Conservation (phyloP, 2,329 filamentous ascomycete genomes). For the Verticillium isaacii region DNA sequence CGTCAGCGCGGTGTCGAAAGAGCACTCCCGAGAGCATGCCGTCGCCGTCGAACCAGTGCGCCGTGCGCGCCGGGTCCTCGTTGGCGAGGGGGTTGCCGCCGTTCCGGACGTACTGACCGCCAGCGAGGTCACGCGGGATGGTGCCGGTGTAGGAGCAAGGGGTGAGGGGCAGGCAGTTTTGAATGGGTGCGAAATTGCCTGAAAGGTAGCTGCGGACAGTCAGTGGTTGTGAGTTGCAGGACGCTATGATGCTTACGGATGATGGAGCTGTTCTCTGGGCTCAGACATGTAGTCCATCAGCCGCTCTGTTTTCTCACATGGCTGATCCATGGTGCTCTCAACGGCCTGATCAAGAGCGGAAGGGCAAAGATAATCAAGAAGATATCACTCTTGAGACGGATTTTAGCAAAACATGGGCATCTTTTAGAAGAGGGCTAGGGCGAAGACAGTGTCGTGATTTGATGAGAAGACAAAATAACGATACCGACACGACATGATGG, state of each 20-base stretch:
- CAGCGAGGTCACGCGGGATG: slow-evolving; percentile 61
- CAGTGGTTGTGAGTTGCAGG: background rate
- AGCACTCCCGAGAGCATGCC: slow-evolving; percentile 68
- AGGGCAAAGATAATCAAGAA: too few relatives aligned
- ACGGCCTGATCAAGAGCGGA: too few relatives aligned
- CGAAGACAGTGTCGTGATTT: too few relatives aligned
- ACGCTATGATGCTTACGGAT: slow-evolving; percentile 4
- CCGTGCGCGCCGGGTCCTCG: slow-evolving; percentile 53
- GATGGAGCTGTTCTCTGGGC: background rate
- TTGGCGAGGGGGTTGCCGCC: slow-evolving; percentile 65
- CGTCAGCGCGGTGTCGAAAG: slow-evolving; percentile 40
- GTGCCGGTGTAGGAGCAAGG: slow-evolving; percentile 51
- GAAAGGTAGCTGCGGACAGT: slow-evolving; percentile 40
- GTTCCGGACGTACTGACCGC: slow-evolving; percentile 69
- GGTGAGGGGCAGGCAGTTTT: slow-evolving; percentile 48
- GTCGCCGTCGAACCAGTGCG: slow-evolving; percentile 73
- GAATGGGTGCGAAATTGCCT: slow-evolving; percentile 67
- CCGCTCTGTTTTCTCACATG: background rate
- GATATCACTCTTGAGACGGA: too few relatives aligned
- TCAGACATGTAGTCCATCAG: background rate
- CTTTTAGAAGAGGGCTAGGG: too few relatives aligned
- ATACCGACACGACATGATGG: too few relatives aligned
- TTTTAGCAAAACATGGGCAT: too few relatives aligned
- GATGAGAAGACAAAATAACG: too few relatives aligned
- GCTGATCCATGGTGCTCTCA: background rate